These are phyloP conservation scores for Gillenia trifoliata DNA, from an alignment of 306 rosid species.

Conservation along the genomic window DNA sequence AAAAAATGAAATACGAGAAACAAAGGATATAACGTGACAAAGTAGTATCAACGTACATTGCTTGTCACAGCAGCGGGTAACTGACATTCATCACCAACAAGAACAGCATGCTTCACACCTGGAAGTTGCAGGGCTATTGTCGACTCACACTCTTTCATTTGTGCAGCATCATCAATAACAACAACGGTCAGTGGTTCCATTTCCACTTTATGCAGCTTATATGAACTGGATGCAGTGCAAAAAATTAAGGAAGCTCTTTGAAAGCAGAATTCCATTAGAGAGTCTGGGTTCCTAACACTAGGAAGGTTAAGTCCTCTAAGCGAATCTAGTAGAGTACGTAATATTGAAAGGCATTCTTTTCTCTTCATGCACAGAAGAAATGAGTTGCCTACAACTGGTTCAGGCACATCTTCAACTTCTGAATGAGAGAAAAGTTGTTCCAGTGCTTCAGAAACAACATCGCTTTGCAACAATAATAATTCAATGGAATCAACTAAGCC, in stretches of 20 bases:
- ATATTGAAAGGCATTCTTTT: conserved; percentile 32
- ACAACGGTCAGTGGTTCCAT: conserved; percentile 36
- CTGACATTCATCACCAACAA: conserved; percentile 72
- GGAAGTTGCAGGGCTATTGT: conserved; percentile 57
- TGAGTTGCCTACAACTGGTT: background rate
- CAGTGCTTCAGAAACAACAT: conserved; percentile 29
- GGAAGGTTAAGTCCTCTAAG: conserved; percentile 36
- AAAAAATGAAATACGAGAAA: no score
- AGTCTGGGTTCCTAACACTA: background rate
- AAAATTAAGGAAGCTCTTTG: conserved; percentile 48
- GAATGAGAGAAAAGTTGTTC: conserved; percentile 30
- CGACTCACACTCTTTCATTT: conserved; percentile 70
- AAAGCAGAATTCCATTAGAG: conserved; percentile 40
- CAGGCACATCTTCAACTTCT: conserved; percentile 8
- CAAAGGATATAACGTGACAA: no score
- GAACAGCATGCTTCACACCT: conserved; percentile 42
- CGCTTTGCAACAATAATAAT: conserved; percentile 27
- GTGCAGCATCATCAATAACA: conserved; percentile 77
- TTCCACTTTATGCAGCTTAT: conserved; percentile 28
- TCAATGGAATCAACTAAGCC: conserved; percentile 30
- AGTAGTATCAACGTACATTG: conserved; percentile 33
- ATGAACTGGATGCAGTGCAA: conserved; percentile 63
- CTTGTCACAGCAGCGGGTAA: conserved; percentile 59
- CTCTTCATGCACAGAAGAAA: conserved; percentile 23
- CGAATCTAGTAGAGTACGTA: conserved; percentile 31